A percentile compares a stretch with the other conserved stretches of the same genome.
These are phyloP conservation scores for Orbilia quercus DNA, from an alignment of 2,329 filamentous ascomycete genomes.

Conservation along the genomic window DNA sequence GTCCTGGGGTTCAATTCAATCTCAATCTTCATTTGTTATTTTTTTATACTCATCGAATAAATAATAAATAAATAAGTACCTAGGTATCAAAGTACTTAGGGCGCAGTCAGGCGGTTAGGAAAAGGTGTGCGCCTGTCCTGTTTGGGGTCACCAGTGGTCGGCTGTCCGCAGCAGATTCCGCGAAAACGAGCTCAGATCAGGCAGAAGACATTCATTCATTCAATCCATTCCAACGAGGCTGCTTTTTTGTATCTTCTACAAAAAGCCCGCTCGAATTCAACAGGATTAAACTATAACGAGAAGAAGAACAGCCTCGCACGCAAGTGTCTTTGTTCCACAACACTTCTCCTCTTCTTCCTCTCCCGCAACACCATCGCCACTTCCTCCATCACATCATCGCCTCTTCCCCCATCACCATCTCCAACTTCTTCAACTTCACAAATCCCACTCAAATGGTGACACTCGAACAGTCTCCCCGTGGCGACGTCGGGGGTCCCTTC, in stretches of 20 bases:
- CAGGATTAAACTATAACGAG: too few species aligned
- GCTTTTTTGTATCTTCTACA: too few species aligned
- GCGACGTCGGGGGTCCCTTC: slow-evolving; percentile 32
- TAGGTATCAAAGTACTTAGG: too few species aligned
- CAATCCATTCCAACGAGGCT: too few species aligned
- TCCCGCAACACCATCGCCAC: not conserved
- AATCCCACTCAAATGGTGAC: slow-evolving; percentile 43
- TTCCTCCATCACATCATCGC: not conserved
- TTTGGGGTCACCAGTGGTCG: slow-evolving; percentile 1
- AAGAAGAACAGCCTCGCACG: not conserved
- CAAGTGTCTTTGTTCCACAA: not conserved
- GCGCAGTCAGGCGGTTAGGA: not conserved
- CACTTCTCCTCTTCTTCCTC: not conserved
- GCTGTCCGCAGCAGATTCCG: slow-evolving; percentile 15
- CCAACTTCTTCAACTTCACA: not conserved
- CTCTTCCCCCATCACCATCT: not conserved
- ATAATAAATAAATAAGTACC: too few species aligned
- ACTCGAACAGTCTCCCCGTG: slow-evolving; percentile 28
- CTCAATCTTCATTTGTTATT: too few species aligned
- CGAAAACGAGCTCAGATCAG: slow-evolving; percentile 22
- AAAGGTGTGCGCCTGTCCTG: slow-evolving; percentile 3
- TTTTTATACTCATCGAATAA: too few species aligned
- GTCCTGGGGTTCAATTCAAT: too few species aligned
- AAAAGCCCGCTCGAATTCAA: too few species aligned
- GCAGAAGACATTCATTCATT: too few species aligned